These are phyloP conservation scores for Yamadazyma sp. DNA, from an alignment of 805 yeast genomes.

Conservation along the genomic window DNA sequence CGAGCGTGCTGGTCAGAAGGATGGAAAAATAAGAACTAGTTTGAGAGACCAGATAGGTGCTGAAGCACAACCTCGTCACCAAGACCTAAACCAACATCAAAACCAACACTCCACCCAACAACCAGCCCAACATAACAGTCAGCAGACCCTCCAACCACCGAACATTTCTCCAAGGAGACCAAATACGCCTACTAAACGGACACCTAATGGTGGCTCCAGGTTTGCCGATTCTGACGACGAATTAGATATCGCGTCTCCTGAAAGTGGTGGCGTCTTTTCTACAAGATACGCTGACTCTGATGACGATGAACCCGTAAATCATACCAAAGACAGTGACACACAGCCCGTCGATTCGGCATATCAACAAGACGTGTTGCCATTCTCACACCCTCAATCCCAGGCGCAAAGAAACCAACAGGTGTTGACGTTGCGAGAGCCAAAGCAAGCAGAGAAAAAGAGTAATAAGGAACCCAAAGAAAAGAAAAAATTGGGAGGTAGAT, in stretches of 20 bases:
- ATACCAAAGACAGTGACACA: not conserved
- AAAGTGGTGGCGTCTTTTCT: constrained; percentile 18
- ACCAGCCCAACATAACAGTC: constrained; percentile 5
- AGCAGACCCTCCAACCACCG: constrained; percentile 4
- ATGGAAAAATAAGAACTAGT: constrained; percentile 11
- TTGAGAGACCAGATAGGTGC: constrained; percentile 7
- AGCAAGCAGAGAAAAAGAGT: constrained; percentile 4
- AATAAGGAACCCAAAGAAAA: constrained; percentile 26
- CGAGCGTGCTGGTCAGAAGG: constrained; percentile 9
- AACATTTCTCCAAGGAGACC: not conserved
- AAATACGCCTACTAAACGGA: constrained; percentile 4
- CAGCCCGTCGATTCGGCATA: not conserved
- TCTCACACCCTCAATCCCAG: constrained; percentile 14
- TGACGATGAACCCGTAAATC: constrained; percentile 20
- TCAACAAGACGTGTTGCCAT: constrained; percentile 4
- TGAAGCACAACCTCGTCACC: not conserved
- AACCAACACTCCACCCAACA: not conserved
- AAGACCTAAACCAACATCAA: not conserved
- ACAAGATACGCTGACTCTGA: constrained; percentile 33
- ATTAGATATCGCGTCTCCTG: constrained; percentile 13
- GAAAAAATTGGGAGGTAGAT: constrained; percentile 35
- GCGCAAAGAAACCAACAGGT: constrained; percentile 9
- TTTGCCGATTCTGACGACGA: constrained; percentile 68
- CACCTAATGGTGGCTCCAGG: constrained; percentile 38
- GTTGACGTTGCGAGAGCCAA: constrained; percentile 8